These are phyloP conservation scores for Gonium pectorale DNA, from an alignment of 139 green algal genomes.

Conservation along the genomic window DNA sequence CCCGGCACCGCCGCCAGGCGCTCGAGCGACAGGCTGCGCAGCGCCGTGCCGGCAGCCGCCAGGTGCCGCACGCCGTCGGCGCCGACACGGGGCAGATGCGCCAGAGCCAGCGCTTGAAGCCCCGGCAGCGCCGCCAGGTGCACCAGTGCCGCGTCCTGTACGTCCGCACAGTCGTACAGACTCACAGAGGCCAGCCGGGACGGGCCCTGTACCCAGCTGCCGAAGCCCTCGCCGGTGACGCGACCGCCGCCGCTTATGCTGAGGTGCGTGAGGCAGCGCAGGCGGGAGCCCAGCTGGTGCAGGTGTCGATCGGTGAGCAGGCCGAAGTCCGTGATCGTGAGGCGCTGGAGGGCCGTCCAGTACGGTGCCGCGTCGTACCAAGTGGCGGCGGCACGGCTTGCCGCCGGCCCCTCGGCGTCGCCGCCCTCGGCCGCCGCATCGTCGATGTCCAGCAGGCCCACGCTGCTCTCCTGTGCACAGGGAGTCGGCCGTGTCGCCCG, in stretches of 20 bases:
- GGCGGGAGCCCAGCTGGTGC: not conserved
- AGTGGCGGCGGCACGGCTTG: not conserved
- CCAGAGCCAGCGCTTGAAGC: not conserved
- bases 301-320: not conserved
- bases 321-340: not conserved
- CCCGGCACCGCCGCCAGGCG: conserved; percentile 3
- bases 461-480: no score
- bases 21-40: conserved; percentile 5
- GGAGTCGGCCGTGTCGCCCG: no score
- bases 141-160: not conserved
- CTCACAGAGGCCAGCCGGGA: not conserved
- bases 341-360: not conserved
- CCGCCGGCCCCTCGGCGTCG: not conserved
- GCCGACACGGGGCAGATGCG: conserved; percentile 1
- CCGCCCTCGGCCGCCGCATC: no score
- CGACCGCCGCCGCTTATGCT: conserved; percentile 1
- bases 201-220: conserved; percentile 8
- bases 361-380: conserved; percentile 4
- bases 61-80: not conserved
- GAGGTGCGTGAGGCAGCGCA: not conserved
- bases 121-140: conserved; percentile 8
- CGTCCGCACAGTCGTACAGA: conserved; percentile 12
- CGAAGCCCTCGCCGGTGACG: not conserved
- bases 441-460: no score
- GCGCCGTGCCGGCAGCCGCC: not conserved